Evolutionary conservation across 176 grass and related monocot genomes (phyloP).

Genomic region (Pontederia paniculata): DNA sequence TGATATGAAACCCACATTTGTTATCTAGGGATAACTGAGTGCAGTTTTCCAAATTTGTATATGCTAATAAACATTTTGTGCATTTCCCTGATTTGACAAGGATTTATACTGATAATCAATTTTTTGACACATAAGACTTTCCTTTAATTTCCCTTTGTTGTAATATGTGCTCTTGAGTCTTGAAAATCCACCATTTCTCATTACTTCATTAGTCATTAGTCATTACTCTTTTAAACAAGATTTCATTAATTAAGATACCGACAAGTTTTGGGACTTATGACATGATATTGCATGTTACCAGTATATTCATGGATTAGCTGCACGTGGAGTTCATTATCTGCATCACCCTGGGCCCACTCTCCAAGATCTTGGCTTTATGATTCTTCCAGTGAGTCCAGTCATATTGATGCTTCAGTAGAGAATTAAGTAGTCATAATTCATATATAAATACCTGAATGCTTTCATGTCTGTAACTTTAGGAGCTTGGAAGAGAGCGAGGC

Average conservation of each 20-base stretch:
- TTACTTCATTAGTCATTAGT: no score
- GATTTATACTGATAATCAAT: no score
- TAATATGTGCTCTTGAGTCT: no score
- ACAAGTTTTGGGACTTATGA: background rate
- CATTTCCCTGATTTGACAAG: no score
- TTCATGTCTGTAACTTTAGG: slow-evolving; percentile 35
- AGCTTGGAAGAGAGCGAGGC: slow-evolving; percentile 71
- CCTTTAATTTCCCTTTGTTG: no score
- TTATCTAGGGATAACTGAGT: no score
- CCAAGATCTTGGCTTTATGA: slow-evolving; percentile 1
- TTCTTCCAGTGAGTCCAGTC: background rate
- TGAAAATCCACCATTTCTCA: no score
- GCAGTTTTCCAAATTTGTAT: no score
- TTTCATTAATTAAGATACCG: background rate
- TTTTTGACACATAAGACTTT: no score
- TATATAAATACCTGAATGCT: background rate
- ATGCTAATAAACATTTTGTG: no score
- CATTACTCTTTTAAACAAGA: background rate
- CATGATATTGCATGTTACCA: background rate
- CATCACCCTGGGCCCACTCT: background rate
- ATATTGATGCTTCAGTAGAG: no score
- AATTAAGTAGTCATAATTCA: background rate
- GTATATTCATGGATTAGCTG: slow-evolving; percentile 1
- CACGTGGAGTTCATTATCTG: background rate
- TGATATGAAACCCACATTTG: no score